These are phyloP conservation scores for Phaffomyces antillensis DNA, from an alignment of 805 yeast species.

Conservation along the genomic window DNA sequence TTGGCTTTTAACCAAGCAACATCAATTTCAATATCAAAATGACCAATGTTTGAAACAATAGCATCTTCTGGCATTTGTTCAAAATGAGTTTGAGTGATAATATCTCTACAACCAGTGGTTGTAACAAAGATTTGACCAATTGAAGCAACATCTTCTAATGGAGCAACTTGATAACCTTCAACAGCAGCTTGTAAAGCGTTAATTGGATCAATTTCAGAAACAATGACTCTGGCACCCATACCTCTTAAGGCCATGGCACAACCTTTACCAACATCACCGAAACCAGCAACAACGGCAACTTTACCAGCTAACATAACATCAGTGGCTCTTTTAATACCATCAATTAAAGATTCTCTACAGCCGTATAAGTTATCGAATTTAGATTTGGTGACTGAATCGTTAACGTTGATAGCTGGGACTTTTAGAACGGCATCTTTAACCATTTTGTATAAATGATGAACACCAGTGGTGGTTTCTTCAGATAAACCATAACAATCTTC, in stretches of 20 bases:
- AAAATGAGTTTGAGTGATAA: slow-evolving; percentile 85
- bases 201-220: slow-evolving; percentile 97
- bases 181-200: slow-evolving; percentile 99
- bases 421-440: slow-evolving; percentile 78
- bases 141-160: slow-evolving; percentile 89
- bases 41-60: slow-evolving; percentile 99
- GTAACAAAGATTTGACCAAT: slow-evolving; percentile 97
- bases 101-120: slow-evolving; percentile 99
- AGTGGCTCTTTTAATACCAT: slow-evolving; percentile 99
- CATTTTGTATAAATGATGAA: slow-evolving; percentile 97
- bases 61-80: slow-evolving; percentile 97
- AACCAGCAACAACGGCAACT: slow-evolving; percentile 98
- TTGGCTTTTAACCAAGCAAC: slow-evolving; percentile 97
- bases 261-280: slow-evolving; percentile 99
- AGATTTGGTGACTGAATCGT: slow-evolving; percentile 98
- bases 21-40: slow-evolving; percentile 97
- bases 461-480: slow-evolving; percentile 99
- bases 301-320: slow-evolving; percentile 99
- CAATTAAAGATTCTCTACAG: slow-evolving; percentile 97
- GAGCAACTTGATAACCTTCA: slow-evolving; percentile 94
- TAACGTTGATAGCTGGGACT: slow-evolving; percentile 99
- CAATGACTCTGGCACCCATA: slow-evolving; percentile 98
- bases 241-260: slow-evolving; percentile 98
- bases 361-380: slow-evolving; percentile 99
- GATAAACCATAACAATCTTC: slow-evolving; percentile 91